Base-by-base conservation (phyloP, 805 yeast species). In the Kuraishia borneana region DNA sequence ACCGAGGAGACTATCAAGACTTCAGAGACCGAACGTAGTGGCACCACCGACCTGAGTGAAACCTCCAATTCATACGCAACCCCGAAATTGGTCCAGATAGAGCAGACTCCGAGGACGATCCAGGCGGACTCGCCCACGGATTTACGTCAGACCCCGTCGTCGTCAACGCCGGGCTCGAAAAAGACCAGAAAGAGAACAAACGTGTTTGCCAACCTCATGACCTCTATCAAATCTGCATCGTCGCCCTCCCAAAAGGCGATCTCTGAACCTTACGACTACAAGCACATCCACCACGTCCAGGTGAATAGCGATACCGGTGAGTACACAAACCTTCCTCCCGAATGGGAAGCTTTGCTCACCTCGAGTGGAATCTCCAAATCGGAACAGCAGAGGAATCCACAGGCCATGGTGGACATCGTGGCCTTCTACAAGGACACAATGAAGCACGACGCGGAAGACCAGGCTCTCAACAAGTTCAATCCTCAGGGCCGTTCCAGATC, bases 211-310 rank as follows among this genome's bases (percentile, higher is more conserved):
- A 70, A 60, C 23, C 58, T 67, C 42, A 62, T 63, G 18, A 47
- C 48, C 26, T 44, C 50, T 30, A 49, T 53, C 30, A 53, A 39
- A 3, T 37, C 36, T 27, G 37, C 49, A 1, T 33, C 44, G 6
- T 31, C 43, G 13, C 36, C 50, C 7, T 17, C 39, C 45, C 20
- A 33, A 53, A 6, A 46, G 67, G 26, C 75, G 43, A 92, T 89
- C 33, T 83, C 95, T n/a, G 78, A 85, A 0, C 98, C 98, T 0
- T 85, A 80, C 54, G 85, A 84, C 48, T 81, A 92, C 13, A 78
- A 83, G 49, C 95, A 88, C 50, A 80, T 85, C 23, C 85, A 92
- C 13, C 97, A 92, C 49, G 97, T 92, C 7, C 96, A 95, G 18
- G 78, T 83, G 33, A 96, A 89, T 54, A 68, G 76, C 4, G 73